Percentiles rank a stretch among this genome's conserved stretches.
Conservation (phyloP, 2,329 filamentous ascomycete genomes). For the Cyphellophora attinorum region DNA sequence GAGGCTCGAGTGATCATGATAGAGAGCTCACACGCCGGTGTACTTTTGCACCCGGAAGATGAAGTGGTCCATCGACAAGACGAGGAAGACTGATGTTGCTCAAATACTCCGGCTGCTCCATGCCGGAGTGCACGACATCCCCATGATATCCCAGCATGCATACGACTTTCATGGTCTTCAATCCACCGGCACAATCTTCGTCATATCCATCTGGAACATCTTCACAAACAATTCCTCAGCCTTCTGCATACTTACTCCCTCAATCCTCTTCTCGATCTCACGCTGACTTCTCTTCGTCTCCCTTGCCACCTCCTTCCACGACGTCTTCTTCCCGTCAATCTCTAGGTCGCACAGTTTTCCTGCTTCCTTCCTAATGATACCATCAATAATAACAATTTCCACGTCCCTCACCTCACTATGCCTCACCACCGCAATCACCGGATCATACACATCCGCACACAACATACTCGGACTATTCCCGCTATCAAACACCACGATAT, state of each 20-base stretch:
- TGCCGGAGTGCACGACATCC: too few species aligned
- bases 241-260: slow-evolving; percentile 5
- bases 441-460: slow-evolving; percentile 30
- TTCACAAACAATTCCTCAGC: slow-evolving; percentile 5
- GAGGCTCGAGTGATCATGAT: slow-evolving; percentile 1
- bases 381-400: slow-evolving; percentile 35
- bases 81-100: too few species aligned
- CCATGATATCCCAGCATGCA: too few species aligned
- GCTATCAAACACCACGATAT: slow-evolving; percentile 40
- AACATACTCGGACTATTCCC: slow-evolving; percentile 30
- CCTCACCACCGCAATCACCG: slow-evolving; percentile 33
- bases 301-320: slow-evolving; percentile 7
- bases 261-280: slow-evolving; percentile 10
- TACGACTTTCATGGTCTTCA: too few species aligned
- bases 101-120: too few species aligned
- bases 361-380: slow-evolving; percentile 28
- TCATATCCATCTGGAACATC: slow-evolving; percentile 8
- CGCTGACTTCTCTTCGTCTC: slow-evolving; percentile 11
- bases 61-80: slow-evolving; percentile 43
- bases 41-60: slow-evolving; percentile 57
- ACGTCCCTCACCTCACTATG: slow-evolving; percentile 33
- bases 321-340: slow-evolving; percentile 2
- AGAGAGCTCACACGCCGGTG: slow-evolving; percentile 42
- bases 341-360: slow-evolving; percentile 10
- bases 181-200: slow-evolving; percentile 5